These are phyloP conservation scores for Ephemerocybe angulata DNA, from an alignment of 768 basidiomycete species.

Conservation along the genomic window DNA sequence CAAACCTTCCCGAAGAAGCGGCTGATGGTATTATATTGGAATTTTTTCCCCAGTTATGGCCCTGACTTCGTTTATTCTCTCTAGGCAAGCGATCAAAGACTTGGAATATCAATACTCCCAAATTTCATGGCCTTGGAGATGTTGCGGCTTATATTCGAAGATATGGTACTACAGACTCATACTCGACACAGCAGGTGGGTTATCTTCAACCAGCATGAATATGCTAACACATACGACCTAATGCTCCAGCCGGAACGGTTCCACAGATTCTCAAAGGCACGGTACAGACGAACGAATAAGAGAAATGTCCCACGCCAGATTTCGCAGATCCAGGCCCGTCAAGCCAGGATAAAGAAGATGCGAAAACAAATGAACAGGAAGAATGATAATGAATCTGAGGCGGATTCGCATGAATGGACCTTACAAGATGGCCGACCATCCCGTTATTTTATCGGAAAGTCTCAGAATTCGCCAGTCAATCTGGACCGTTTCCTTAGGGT, in stretches of 20 bases:
- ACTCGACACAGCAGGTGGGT: constrained; percentile 18
- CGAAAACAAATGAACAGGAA: not conserved
- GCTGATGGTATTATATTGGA: too few species aligned
- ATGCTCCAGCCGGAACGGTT: not conserved
- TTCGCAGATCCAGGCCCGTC: not conserved
- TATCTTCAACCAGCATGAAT: not conserved
- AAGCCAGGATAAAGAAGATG: not conserved
- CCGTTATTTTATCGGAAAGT: not conserved
- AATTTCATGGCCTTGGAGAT: constrained; percentile 4
- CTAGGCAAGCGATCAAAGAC: constrained; percentile 20
- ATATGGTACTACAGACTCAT: constrained; percentile 3
- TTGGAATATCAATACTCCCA: not conserved
- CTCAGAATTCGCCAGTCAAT: not conserved
- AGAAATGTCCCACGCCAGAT: not conserved
- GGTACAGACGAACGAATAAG: not conserved
- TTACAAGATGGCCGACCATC: too few species aligned
- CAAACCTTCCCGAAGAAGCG: too few species aligned
- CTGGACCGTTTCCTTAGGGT: not conserved
- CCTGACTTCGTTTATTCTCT: constrained; percentile 36
- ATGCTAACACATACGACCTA: not conserved
- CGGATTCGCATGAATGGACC: too few species aligned
- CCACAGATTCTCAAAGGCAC: not conserved
- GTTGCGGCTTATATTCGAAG: not conserved
- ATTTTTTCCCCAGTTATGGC: too few species aligned
- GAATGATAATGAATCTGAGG: not conserved